These are phyloP conservation scores for Mucor velutinosus DNA, from an alignment of 371 early-diverging fungal species.

Conservation along the genomic window DNA sequence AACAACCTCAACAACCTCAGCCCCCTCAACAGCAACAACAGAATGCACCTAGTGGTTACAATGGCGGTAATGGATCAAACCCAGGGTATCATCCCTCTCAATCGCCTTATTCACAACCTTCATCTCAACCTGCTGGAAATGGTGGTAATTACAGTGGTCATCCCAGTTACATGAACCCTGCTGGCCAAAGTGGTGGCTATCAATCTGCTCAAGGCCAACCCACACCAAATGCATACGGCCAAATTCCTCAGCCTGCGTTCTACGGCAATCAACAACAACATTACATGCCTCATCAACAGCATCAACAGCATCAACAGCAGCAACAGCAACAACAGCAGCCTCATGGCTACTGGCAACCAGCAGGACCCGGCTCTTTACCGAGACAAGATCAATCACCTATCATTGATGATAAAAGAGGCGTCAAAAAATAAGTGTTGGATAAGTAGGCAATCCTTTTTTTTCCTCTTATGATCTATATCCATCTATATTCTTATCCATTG, in stretches of 20 bases:
- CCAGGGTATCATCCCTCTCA: slow-evolving; percentile 9
- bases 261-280: slow-evolving; percentile 42
- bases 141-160: slow-evolving; percentile 19
- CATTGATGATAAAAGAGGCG: slow-evolving; percentile 28
- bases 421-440: slow-evolving; percentile 4
- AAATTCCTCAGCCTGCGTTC: slow-evolving; percentile 35
- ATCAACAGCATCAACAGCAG: slow-evolving; percentile 11
- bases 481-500: background rate
- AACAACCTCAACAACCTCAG: slow-evolving; percentile 10
- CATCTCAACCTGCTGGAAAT: slow-evolving; percentile 2
- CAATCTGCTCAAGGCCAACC: slow-evolving; percentile 33
- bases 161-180: slow-evolving; percentile 25
- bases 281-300: slow-evolving; percentile 38
- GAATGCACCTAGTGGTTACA: background rate
- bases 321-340: slow-evolving; percentile 26
- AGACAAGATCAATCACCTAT: slow-evolving; percentile 27
- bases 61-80: slow-evolving; percentile 15
- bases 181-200: slow-evolving; percentile 18
- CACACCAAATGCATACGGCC: slow-evolving; percentile 30
- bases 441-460: background rate
- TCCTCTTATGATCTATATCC: background rate
- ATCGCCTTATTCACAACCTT: slow-evolving; percentile 10
- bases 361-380: slow-evolving; percentile 5
- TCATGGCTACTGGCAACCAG: slow-evolving; percentile 39
- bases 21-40: slow-evolving; percentile 10